Conservation (phyloP, 345 rosid genomes). For the Anastatica hierochuntica region DNA sequence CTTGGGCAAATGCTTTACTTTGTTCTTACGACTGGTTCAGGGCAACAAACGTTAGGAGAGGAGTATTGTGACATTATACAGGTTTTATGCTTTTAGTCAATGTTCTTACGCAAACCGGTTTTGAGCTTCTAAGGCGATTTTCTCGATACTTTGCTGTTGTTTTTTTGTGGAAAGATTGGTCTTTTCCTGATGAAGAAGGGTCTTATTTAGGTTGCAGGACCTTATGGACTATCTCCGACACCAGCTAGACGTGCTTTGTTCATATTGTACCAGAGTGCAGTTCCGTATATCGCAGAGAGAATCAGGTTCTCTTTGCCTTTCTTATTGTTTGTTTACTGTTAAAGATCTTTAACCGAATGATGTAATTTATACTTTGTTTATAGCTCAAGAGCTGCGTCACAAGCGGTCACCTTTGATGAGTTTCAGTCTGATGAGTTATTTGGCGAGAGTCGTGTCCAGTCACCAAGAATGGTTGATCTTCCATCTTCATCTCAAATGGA, state of each 20-base stretch:
- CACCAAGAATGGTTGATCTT: slow-evolving; percentile 26
- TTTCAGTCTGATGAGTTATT: slow-evolving; percentile 39
- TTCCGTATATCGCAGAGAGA: slow-evolving; percentile 83
- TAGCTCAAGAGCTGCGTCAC: slow-evolving; percentile 73
- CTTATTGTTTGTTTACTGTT: not conserved
- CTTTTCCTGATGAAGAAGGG: not conserved
- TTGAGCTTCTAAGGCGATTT: not conserved
- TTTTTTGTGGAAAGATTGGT: not conserved
- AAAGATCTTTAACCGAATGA: not conserved
- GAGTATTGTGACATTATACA: slow-evolving; percentile 93
- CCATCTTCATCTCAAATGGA: slow-evolving; percentile 33
- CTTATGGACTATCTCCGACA: slow-evolving; percentile 76
- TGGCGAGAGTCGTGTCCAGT: slow-evolving; percentile 21
- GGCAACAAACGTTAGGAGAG: slow-evolving; percentile 93
- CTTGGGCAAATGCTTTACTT: slow-evolving; percentile 87
- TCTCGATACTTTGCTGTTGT: not conserved
- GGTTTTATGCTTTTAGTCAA: slow-evolving; percentile 30
- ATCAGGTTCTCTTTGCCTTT: slow-evolving; percentile 39
- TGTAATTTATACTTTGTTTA: slow-evolving; percentile 1
- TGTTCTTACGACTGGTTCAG: slow-evolving; percentile 83
- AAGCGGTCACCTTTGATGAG: slow-evolving; percentile 54
- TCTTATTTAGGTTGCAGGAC: slow-evolving; percentile 59
- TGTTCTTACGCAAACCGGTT: not conserved
- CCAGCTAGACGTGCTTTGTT: slow-evolving; percentile 90
- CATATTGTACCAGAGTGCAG: slow-evolving; percentile 66